Base-by-base conservation (phyloP, 2,329 filamentous ascomycete genomes). In the Trichoderma atroviride region DNA sequence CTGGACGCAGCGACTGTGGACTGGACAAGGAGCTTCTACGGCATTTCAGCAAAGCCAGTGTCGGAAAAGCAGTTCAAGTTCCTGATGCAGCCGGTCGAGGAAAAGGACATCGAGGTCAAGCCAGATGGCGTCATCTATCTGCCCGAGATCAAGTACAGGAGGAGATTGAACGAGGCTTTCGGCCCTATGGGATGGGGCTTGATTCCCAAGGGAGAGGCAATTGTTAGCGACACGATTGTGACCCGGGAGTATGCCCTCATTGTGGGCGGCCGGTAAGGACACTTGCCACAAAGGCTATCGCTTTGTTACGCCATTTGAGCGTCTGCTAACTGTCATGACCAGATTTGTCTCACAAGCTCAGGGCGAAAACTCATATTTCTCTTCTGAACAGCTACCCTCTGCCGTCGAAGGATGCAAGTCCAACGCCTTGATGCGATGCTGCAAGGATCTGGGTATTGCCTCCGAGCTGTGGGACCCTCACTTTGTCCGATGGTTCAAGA, bases 391-490 rank as follows among this genome's bases (percentile, higher is more conserved):
- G 68, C 94, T 99, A 72, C 94, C 96, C 31, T 97, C 94, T 1
- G 94, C 96, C 10, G 94, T 94, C 70, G 96, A 99, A 82, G 96
- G 96, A 65, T 97, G 94, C 86, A 97, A 97, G 82, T 97, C 94
- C 72, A 99, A 99, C 78, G 96, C 96, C 14, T 86, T 99, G 74
- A 96, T 98, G 90, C 92, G 96, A 70, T 98, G 95, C 86, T 98
- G 96, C 85, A 99, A 99, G 83, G 96, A 99, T 80, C 83, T 99
- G 37, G 96, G 96, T 43, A 92, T 99, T 73, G 96, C 93, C 1
- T 94, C 91, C 73, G 96, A 99, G 81, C 87, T 99, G 24, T 99
- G 96, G 96, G 96, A 99, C 82, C 96, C 96, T 43, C 85, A 92
- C 68, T 99, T 92, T 82, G 93, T 98, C 73, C 88, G 92, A 75